Conservation (phyloP, 495 filamentous ascomycete species). For the Penicillium canescens region DNA sequence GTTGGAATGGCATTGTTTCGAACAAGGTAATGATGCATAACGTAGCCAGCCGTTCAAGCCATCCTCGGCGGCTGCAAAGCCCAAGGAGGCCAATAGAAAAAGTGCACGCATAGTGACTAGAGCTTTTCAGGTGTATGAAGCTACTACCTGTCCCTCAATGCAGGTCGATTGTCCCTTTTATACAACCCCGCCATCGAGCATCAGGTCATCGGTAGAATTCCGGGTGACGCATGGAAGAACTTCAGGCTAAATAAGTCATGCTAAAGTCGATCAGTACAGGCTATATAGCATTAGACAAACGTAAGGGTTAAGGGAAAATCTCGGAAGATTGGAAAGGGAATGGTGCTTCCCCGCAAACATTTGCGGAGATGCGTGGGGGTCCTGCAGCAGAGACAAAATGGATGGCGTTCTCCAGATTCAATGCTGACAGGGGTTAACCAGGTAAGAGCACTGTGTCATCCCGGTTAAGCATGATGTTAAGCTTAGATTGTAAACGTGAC, state of each 20-base stretch:
- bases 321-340: neutral
- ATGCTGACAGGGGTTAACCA: neutral
- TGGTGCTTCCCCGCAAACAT: conserved; percentile 14
- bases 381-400: neutral
- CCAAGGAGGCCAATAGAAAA: conserved; percentile 12
- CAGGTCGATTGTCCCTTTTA: conserved; percentile 5
- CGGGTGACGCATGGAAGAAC: conserved; percentile 1
- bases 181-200: neutral
- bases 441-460: neutral
- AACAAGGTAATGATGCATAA: conserved; percentile 55
- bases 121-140: neutral
- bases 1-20: conserved; percentile 29
- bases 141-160: neutral
- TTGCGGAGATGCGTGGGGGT: conserved; percentile 18
- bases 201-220: conserved; percentile 2
- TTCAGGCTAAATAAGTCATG: conserved; percentile 18
- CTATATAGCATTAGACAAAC: conserved; percentile 11
- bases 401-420: neutral
- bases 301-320: neutral
- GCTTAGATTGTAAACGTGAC: neutral
- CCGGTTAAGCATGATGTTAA: neutral
- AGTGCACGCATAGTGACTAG: conserved; percentile 9
- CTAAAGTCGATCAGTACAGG: conserved; percentile 7
- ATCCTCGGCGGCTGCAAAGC: conserved; percentile 43
- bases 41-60: conserved; percentile 65